Conservation (phyloP, 2,329 filamentous ascomycete genomes). For the Eutypella sp. region DNA sequence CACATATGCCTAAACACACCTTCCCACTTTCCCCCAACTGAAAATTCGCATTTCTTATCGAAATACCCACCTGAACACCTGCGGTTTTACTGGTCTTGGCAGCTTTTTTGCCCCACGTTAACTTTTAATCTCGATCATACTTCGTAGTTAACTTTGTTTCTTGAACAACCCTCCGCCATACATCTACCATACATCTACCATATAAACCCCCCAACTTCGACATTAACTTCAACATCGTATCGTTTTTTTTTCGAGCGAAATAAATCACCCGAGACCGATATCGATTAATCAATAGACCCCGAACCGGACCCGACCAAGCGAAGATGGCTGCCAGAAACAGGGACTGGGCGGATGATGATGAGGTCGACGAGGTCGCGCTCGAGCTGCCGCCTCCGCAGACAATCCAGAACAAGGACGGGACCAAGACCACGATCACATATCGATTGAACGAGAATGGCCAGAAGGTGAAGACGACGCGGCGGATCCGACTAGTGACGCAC, state of each 20-base stretch:
- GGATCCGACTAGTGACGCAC: conserved; percentile 86
- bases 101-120: conserved; percentile 1
- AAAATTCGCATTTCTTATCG: background rate
- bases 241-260: background rate
- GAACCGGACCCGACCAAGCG: background rate
- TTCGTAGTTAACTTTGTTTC: background rate
- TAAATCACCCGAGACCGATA: background rate
- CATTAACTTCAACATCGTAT: background rate
- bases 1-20: background rate
- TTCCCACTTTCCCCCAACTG: background rate
- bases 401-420: conserved; percentile 96
- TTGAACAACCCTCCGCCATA: background rate
- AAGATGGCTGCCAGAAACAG: conserved; percentile 10
- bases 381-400: conserved; percentile 81
- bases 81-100: conserved; percentile 1
- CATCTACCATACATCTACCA: background rate
- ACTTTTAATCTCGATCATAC: background rate
- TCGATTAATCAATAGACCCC: background rate
- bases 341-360: conserved; percentile 96
- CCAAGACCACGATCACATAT: conserved; percentile 90
- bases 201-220: background rate
- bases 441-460: conserved; percentile 87
- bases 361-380: conserved; percentile 66
- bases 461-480: conserved; percentile 95
- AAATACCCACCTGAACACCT: no score